These are phyloP conservation scores for Fusarium metavorans DNA, from an alignment of 2,329 filamentous ascomycete genomes.

Conservation along the genomic window DNA sequence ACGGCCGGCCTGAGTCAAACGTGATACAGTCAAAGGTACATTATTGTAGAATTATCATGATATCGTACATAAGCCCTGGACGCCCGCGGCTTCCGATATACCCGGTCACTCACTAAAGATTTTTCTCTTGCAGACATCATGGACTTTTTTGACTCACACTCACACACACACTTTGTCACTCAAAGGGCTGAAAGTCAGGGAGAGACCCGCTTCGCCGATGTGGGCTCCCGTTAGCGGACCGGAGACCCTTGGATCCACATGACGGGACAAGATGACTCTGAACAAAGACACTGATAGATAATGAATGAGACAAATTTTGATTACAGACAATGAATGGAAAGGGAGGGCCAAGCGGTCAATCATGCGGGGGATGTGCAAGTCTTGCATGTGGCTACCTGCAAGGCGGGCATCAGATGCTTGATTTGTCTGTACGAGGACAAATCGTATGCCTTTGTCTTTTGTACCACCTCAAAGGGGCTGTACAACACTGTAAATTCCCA, in stretches of 20 bases:
- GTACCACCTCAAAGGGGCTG: neutral
- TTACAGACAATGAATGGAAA: neutral
- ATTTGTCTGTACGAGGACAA: neutral
- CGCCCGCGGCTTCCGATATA: slow-evolving; percentile 1
- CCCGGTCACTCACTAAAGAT: neutral
- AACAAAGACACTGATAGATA: neutral
- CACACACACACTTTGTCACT: neutral
- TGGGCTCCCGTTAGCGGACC: slow-evolving; percentile 4
- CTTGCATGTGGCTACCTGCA: slow-evolving; percentile 1
- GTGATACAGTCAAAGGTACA: neutral
- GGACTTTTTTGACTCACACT: neutral
- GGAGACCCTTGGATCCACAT: slow-evolving; percentile 11
- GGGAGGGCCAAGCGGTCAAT: neutral
- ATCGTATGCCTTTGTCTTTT: neutral
- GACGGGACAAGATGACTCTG: neutral
- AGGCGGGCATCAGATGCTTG: neutral
- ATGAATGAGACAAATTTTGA: neutral
- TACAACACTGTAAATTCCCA: neutral
- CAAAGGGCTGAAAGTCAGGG: neutral
- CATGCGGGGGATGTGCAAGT: neutral
- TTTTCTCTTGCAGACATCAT: neutral
- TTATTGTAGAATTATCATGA: neutral
- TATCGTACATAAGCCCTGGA: neutral
- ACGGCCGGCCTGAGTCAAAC: neutral
- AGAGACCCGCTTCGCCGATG: neutral